Conservation (phyloP, 2,329 filamentous ascomycete genomes). For the Trichoderma simmonsii region DNA sequence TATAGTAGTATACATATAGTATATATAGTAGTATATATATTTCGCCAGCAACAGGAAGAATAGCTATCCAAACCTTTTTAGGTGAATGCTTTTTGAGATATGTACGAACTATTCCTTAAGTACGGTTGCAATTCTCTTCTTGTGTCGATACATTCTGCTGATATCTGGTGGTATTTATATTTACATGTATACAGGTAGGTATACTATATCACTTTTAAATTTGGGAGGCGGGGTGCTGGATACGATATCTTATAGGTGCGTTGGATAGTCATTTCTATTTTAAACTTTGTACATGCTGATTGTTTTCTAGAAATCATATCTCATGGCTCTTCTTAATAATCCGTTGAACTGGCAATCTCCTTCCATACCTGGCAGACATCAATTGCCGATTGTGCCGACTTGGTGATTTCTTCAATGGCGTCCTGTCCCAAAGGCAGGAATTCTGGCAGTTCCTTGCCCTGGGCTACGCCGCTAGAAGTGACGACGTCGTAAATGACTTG, state of each 20-base stretch:
- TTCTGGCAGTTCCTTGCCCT: conserved; percentile 4
- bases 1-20: too few species aligned
- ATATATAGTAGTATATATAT: too few species aligned
- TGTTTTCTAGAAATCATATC: neutral
- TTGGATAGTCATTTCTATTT: neutral
- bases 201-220: neutral
- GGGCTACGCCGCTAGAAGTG: conserved; percentile 10
- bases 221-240: neutral
- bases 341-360: neutral
- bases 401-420: conserved; percentile 6
- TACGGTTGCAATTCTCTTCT: too few species aligned
- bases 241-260: neutral
- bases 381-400: conserved; percentile 1
- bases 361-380: conserved; percentile 8
- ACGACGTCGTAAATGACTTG: conserved; percentile 19
- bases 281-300: neutral
- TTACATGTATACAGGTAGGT: neutral
- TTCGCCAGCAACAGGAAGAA: too few species aligned
- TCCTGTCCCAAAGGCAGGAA: conserved; percentile 17
- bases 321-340: neutral
- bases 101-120: too few species aligned
- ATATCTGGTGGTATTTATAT: neutral
- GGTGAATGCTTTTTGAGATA: too few species aligned
- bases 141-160: neutral
- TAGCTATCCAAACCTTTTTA: too few species aligned